These are phyloP conservation scores for Pelargonium citronellum DNA, from an alignment of 441 rosid genomes.

Conservation along the genomic window DNA sequence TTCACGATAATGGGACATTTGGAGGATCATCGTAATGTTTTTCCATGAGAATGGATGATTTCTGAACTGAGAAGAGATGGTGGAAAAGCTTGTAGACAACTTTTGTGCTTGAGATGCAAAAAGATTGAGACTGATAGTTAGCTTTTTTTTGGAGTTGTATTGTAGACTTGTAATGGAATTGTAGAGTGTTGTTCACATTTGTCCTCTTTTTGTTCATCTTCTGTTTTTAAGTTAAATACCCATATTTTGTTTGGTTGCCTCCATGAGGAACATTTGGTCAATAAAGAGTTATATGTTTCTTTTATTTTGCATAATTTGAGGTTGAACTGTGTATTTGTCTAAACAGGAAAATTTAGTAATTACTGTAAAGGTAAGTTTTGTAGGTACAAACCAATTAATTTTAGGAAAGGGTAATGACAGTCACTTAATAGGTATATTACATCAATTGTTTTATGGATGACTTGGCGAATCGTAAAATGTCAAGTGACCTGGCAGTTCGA, in stretches of 20 bases:
- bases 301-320: background rate
- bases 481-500: too few species aligned
- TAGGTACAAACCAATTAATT: too few species aligned
- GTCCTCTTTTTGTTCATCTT: conserved; percentile 11
- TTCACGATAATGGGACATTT: conserved; percentile 24
- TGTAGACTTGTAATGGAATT: conserved; percentile 22
- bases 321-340: too few species aligned
- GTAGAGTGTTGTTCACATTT: conserved; percentile 17
- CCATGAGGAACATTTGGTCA: conserved; percentile 3
- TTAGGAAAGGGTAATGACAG: too few species aligned
- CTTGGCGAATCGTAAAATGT: too few species aligned
- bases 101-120: conserved; percentile 28
- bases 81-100: conserved; percentile 2
- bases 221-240: background rate
- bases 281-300: background rate
- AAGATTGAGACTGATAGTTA: conserved; percentile 14
- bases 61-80: conserved; percentile 15
- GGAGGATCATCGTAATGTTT: conserved; percentile 7
- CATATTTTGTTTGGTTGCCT: background rate
- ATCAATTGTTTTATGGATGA: too few species aligned
- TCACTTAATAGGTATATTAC: too few species aligned
- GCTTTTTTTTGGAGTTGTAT: conserved; percentile 8
- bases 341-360: too few species aligned
- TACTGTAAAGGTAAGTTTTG: too few species aligned
- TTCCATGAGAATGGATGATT: conserved; percentile 16